Base-by-base conservation (phyloP, 139 green algal species). In the Mesotaenium endlicherianum region DNA sequence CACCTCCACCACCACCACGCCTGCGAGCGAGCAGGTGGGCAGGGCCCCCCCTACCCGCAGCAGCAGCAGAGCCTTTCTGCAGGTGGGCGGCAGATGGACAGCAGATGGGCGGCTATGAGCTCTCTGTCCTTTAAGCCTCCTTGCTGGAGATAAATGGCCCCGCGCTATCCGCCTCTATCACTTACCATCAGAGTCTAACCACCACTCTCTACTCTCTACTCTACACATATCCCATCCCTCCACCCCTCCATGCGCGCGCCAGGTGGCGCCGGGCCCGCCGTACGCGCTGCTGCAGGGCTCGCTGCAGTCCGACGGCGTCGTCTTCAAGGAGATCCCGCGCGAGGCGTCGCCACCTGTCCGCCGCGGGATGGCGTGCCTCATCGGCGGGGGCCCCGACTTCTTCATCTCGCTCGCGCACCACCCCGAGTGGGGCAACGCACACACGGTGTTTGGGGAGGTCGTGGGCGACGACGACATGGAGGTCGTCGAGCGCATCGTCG, bases 211-310 rank as follows among this genome's bases (percentile, higher is more conserved):
- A n/a, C n/a, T n/a, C n/a, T n/a, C n/a, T n/a, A n/a, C n/a, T n/a
- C n/a, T n/a, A n/a, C n/a, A n/a, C n/a, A n/a, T 64, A 34, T 64
- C 53, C 53, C 53, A 20, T 64, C 68, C 42, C 5, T 76, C 42
- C 42, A 1, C 2, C 40, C 4, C 41, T 2, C 42, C 2, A 36
- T 14, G 31, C 3, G 39, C 45, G 31, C 34, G 17, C 34, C 77
- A 84, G 77, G 26, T 38, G 26, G 30, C 77, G 1, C 77, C 80
- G 1, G 86, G 86, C 17, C 86, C 88, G 8, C 88, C 86, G 8
- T 91, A 90, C 76, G 86, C 87, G 5, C 75, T 91, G 1, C n/a
- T 91, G n/a, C 88, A 91, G 47, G 88, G 83, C 1, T 49, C 53
- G 2, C 55, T 88, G 31, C 16, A 40, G 38, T 39, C 80, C 16